Base-by-base conservation (phyloP, 805 yeast genomes). In the Ogataea methylovora region DNA sequence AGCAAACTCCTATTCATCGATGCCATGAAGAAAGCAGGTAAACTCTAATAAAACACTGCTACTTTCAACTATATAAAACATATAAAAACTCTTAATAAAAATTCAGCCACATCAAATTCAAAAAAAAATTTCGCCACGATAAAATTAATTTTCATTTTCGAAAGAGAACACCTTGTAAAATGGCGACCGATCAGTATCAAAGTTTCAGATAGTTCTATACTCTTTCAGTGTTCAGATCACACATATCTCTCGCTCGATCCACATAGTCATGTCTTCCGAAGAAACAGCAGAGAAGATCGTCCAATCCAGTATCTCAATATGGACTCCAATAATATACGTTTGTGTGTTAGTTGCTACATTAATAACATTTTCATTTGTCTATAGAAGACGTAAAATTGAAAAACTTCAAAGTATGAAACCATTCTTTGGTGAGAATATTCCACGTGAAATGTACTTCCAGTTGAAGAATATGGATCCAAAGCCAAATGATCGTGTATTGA, bases 291-390 rank as follows among this genome's bases (percentile, higher is more conserved):
- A 30, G n/a, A 27, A 30, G 18, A 17, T 10, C 12, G 3, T 24
- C 3, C 4, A 15, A 10, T 56, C 61, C 30, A 61, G 61, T 36
- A 65, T 78, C 36, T 74, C 84, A 5, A 67, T 79, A 19, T 67
- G 65, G 49, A 83, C 92, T 6, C 95, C 96, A 15, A 52, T 88
- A 33, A 59, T 83, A 26, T 88, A 88, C 54, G 78, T 85, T 36
- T 77, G 71, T 4, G 71, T 86, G 21, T 57, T 88, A 41, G 52
- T 85, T 29, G 51, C 82, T 3, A 75, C 88, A 2, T 67, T 88
- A 39, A 61, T 77, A 22, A 60, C 77, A 6, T 88, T 88, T 53
- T 76, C 94, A 15, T 67, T 77, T 28, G 63, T 69, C 35, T 84
- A 87, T 56, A 72, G 90, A 47, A 56, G 65, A 36, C 72, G 72